Conservation (phyloP, 2,329 filamentous ascomycete genomes). For the Cladophialophora exuberans region DNA sequence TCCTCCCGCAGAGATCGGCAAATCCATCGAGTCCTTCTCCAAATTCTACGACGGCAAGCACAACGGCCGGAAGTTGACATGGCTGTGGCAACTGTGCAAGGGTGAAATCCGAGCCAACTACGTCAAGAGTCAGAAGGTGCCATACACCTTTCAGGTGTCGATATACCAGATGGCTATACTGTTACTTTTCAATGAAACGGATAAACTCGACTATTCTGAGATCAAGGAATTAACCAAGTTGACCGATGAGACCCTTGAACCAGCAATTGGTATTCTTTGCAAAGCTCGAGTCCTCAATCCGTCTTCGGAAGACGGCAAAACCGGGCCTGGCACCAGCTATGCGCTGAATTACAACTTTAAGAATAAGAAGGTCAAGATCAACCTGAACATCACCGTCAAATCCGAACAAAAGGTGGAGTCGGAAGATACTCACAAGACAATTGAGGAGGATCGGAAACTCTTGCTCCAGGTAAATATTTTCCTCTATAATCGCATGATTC, state of each 20-base stretch:
- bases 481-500: constrained; percentile 28
- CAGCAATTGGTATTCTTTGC: constrained; percentile 80
- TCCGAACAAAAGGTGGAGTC: constrained; percentile 95
- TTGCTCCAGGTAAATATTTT: constrained; percentile 80
- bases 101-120: constrained; percentile 95
- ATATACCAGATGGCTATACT: constrained; percentile 98
- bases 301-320: constrained; percentile 72
- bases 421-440: constrained; percentile 98
- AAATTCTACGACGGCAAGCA: constrained; percentile 97
- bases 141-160: constrained; percentile 95
- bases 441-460: constrained; percentile 96
- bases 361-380: constrained; percentile 97
- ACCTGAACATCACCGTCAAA: constrained; percentile 92
- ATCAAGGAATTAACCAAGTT: constrained; percentile 81
- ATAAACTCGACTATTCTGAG: constrained; percentile 83
- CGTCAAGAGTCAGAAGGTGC: constrained; percentile 83
- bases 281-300: constrained; percentile 89
- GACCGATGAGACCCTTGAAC: constrained; percentile 80
- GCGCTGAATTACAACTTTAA: constrained; percentile 93
- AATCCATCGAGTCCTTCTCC: constrained; percentile 86
- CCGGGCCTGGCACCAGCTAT: constrained; percentile 77
- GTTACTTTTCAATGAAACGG: constrained; percentile 89
- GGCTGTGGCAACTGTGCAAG: constrained; percentile 98
- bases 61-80: constrained; percentile 92
- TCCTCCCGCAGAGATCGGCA: constrained; percentile 80